Conservation (phyloP, 2,329 filamentous ascomycete genomes). For the Capronia epimyces region DNA sequence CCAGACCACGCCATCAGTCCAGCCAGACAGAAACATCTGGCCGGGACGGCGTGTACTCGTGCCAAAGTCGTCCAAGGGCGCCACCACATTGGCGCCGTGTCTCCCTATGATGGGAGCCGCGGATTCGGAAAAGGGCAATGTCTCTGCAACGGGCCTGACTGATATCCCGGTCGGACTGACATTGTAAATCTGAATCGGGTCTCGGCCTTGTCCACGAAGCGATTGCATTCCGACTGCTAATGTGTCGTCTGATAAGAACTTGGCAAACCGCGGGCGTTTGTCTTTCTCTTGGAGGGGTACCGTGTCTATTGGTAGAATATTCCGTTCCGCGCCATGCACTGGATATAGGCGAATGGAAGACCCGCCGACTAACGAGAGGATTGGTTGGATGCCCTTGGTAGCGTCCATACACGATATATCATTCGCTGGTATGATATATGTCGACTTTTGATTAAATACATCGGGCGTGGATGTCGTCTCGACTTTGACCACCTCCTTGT, state of each 20-base stretch:
- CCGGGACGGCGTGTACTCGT: conserved; percentile 35
- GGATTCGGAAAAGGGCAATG: conserved; percentile 1
- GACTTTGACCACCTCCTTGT: conserved; percentile 39
- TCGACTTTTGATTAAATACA: conserved; percentile 32
- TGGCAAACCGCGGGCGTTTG: conserved; percentile 45
- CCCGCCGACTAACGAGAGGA: conserved; percentile 51
- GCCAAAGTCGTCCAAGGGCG: conserved; percentile 32
- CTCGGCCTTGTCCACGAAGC: conserved; percentile 32
- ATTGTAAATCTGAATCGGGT: conserved; percentile 47
- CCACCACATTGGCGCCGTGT: conserved; percentile 35
- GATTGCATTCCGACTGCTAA: conserved; percentile 49
- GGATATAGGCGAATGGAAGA: conserved; percentile 46
- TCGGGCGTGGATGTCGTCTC: conserved; percentile 38
- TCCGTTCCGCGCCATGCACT: conserved; percentile 32
- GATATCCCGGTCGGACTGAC: conserved; percentile 44
- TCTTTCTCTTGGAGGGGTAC: conserved; percentile 29
- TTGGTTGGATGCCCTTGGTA: conserved; percentile 36
- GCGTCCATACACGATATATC: conserved; percentile 47
- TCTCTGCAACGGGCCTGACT: conserved; percentile 28
- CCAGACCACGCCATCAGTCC: conserved; percentile 53
- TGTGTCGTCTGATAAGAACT: conserved; percentile 47
- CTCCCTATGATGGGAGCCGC: conserved; percentile 16
- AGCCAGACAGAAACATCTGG: conserved; percentile 55
- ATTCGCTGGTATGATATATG: conserved; percentile 39
- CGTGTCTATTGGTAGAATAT: conserved; percentile 37